These are phyloP conservation scores for Epichloe elymi DNA, from an alignment of 2,329 filamentous ascomycete species.

Conservation along the genomic window DNA sequence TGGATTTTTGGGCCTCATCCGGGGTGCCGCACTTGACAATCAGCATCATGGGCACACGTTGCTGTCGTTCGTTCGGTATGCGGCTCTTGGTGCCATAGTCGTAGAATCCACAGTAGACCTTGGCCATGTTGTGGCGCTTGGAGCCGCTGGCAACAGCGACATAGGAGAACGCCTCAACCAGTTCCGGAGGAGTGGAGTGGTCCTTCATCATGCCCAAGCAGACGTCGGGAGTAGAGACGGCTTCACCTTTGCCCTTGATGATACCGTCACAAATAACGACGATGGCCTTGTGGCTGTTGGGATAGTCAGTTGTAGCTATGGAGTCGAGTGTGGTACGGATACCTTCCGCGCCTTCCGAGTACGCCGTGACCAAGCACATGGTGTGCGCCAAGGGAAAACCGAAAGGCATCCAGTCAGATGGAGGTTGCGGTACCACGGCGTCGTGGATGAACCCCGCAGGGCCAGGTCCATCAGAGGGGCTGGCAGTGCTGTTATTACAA, in stretches of 20 bases:
- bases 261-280: slow-evolving; percentile 94
- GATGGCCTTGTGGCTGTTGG: slow-evolving; percentile 97
- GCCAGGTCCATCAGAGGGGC: slow-evolving; percentile 54
- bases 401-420: slow-evolving; percentile 93
- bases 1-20: slow-evolving; percentile 65
- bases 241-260: slow-evolving; percentile 90
- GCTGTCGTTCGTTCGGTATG: slow-evolving; percentile 76
- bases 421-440: slow-evolving; percentile 87
- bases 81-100: slow-evolving; percentile 76
- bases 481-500: slow-evolving; percentile 40
- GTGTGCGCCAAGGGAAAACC: slow-evolving; percentile 88
- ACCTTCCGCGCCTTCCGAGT: slow-evolving; percentile 89
- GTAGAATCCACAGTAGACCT: slow-evolving; percentile 96
- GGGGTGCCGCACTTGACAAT: slow-evolving; percentile 93
- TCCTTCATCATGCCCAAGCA: slow-evolving; percentile 92
- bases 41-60: slow-evolving; percentile 94
- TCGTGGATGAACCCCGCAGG: slow-evolving; percentile 95
- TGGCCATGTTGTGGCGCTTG: slow-evolving; percentile 99
- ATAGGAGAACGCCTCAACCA: slow-evolving; percentile 86
- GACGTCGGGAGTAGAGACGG: slow-evolving; percentile 77
- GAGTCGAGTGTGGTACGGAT: slow-evolving; percentile 91
- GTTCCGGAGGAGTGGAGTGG: slow-evolving; percentile 61
- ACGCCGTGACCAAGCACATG: slow-evolving; percentile 90
- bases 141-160: slow-evolving; percentile 91
- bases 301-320: slow-evolving; percentile 93